A percentile compares a stretch with the other conserved stretches of the same genome.
These are phyloP conservation scores for Candida maltosa DNA, from an alignment of 805 yeast species.

Conservation along the genomic window DNA sequence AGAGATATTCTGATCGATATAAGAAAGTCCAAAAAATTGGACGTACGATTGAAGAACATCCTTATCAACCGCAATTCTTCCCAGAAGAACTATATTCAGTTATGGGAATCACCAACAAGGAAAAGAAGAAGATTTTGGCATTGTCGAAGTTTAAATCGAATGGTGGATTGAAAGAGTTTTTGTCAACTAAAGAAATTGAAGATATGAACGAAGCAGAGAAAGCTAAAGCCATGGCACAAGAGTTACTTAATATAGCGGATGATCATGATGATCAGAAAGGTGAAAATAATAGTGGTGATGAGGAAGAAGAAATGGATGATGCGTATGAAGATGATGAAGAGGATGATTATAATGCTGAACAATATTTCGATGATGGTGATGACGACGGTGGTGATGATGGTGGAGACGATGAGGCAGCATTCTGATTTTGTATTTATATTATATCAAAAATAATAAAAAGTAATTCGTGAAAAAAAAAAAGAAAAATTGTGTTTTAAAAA, in stretches of 20 bases:
- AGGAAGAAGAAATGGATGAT: slow-evolving; percentile 60
- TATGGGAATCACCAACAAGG: slow-evolving; percentile 60
- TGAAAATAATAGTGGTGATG: slow-evolving; percentile 31
- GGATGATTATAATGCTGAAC: slow-evolving; percentile 77
- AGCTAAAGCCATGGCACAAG: slow-evolving; percentile 37
- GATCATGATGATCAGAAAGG: slow-evolving; percentile 40
- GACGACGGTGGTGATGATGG: slow-evolving; percentile 55
- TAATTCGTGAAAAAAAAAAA: neutral
- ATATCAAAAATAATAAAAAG: slow-evolving; percentile 1
- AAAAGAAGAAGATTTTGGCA: slow-evolving; percentile 46
- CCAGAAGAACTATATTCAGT: slow-evolving; percentile 75
- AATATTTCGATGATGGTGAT: slow-evolving; percentile 72
- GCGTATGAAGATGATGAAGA: slow-evolving; percentile 73
- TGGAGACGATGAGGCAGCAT: slow-evolving; percentile 74
- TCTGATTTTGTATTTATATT: no score
- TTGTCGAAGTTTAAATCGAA: slow-evolving; percentile 35
- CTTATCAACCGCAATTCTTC: slow-evolving; percentile 65
- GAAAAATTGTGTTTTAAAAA: neutral
- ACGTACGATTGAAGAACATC: slow-evolving; percentile 73
- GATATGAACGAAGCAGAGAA: slow-evolving; percentile 20
- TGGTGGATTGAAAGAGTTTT: slow-evolving; percentile 36
- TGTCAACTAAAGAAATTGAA: slow-evolving; percentile 22
- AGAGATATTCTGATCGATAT: slow-evolving; percentile 80
- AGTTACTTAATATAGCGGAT: slow-evolving; percentile 43
- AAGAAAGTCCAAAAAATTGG: slow-evolving; percentile 68